Conservation (phyloP, 306 rosid genomes). For the Nissolia schottii region DNA sequence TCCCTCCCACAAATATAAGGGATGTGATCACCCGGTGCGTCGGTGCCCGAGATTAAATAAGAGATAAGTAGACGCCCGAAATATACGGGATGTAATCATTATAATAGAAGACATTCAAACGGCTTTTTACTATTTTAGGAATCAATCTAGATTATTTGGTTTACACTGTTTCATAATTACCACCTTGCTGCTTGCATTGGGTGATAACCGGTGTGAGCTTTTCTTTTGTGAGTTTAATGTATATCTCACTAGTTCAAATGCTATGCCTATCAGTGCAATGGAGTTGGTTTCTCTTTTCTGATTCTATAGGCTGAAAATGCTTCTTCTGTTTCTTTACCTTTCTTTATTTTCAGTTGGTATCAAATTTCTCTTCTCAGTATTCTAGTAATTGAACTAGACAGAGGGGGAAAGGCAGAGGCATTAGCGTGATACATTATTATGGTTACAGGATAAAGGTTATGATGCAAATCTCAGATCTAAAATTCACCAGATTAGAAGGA, state of each 20-base stretch:
- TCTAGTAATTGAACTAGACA: background rate
- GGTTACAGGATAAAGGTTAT: background rate
- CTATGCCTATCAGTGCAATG: background rate
- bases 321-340: background rate
- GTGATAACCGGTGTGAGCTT: background rate
- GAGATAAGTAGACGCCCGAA: no score
- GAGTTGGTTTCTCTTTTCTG: background rate
- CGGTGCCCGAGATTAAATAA: background rate
- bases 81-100: background rate
- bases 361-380: no score
- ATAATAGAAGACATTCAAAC: background rate
- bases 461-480: background rate
- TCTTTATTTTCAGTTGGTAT: background rate
- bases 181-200: background rate
- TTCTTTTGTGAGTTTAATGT: background rate
- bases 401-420: background rate
- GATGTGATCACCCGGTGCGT: background rate
- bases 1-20: background rate
- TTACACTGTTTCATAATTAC: background rate
- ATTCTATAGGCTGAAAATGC: background rate
- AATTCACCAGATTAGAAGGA: background rate
- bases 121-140: background rate
- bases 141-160: background rate
- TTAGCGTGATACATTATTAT: background rate
- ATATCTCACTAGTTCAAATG: background rate